Percentiles rank a stretch among this genome's conserved stretches.
phyloP scores from a whole-genome alignment of 139 green algal genomes.

The Picochlorum sp. region DNA sequence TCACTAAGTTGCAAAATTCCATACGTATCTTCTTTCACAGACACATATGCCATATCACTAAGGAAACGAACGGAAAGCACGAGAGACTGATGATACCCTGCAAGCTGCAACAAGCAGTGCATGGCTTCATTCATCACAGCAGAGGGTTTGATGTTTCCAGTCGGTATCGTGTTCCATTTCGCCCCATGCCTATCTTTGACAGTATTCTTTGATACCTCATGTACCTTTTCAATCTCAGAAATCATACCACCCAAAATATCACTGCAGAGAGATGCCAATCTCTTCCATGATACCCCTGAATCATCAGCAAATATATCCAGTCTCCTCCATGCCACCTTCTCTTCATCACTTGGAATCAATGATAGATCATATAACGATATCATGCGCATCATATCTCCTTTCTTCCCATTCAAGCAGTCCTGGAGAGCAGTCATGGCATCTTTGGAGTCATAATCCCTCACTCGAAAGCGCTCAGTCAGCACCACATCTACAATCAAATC shows the following conservation, averaged over 20 bases:
- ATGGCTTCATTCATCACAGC: conserved; percentile 7
- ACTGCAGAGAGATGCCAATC: conserved; percentile 17
- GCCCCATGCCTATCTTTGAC: background rate
- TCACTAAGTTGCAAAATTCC: conserved; percentile 26
- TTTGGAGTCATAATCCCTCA: conserved; percentile 19
- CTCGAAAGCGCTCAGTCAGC: conserved; percentile 29
- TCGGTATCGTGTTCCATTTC: conserved; percentile 2
- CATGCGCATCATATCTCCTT: conserved; percentile 14
- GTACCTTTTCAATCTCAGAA: background rate
- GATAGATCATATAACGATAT: conserved; percentile 25
- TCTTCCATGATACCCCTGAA: conserved; percentile 27
- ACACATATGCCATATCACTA: conserved; percentile 7
- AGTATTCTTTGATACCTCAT: background rate
- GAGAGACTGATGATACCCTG: conserved; percentile 1
- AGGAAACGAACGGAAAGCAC: conserved; percentile 11
- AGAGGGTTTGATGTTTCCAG: background rate
- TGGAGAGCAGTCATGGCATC: conserved; percentile 20
- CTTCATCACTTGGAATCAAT: conserved; percentile 17
- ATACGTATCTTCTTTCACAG: conserved; percentile 20
- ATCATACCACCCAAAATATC: conserved; percentile 9
- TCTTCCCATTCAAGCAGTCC: conserved; percentile 8
- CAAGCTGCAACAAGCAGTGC: conserved; percentile 3
- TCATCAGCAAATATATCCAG: conserved; percentile 39
- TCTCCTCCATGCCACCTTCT: conserved; percentile 9
- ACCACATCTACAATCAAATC: conserved; percentile 28